Evolutionary conservation across 2,329 filamentous ascomycete species (phyloP).

Genomic region (Fusarium duplospermum): DNA sequence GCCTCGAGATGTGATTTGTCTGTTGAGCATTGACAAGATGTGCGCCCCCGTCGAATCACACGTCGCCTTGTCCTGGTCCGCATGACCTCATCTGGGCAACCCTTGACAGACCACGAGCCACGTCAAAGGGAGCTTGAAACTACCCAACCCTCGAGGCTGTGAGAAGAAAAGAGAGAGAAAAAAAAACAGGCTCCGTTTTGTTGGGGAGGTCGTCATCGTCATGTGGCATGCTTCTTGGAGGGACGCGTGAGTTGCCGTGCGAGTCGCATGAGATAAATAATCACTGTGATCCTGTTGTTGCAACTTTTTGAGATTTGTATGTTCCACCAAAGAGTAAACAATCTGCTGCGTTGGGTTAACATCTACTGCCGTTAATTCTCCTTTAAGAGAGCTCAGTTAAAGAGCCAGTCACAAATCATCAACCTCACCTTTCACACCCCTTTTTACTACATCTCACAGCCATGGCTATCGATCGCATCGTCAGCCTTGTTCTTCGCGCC

Average conservation of each 20-base stretch:
- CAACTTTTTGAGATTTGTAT: not conserved
- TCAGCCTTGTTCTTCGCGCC: constrained; percentile 53
- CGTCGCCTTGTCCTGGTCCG: constrained; percentile 30
- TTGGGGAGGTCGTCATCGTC: constrained; percentile 36
- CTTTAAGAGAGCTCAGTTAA: not conserved
- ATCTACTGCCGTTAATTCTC: not conserved
- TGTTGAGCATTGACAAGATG: constrained; percentile 16
- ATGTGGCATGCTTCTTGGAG: constrained; percentile 26
- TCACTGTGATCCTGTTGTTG: constrained; percentile 12
- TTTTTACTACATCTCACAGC: not conserved
- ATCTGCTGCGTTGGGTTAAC: not conserved
- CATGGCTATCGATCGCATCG: constrained; percentile 56
- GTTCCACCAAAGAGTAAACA: not conserved
- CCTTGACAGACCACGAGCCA: constrained; percentile 25
- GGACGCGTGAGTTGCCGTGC: constrained; percentile 18
- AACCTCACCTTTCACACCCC: not conserved
- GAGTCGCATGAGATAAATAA: constrained; percentile 37
- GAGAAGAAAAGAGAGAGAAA: not conserved
- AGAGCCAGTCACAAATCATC: not conserved
- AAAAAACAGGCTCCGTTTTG: constrained; percentile 38
- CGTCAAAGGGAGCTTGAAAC: constrained; percentile 13
- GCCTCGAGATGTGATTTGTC: constrained; percentile 40
- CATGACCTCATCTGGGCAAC: constrained; percentile 42
- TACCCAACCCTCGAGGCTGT: constrained; percentile 19
- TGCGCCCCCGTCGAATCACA: constrained; percentile 20